These are phyloP conservation scores for Blastobotrys petasosporus DNA, from an alignment of 1,139 yeast species.

Conservation along the genomic window DNA sequence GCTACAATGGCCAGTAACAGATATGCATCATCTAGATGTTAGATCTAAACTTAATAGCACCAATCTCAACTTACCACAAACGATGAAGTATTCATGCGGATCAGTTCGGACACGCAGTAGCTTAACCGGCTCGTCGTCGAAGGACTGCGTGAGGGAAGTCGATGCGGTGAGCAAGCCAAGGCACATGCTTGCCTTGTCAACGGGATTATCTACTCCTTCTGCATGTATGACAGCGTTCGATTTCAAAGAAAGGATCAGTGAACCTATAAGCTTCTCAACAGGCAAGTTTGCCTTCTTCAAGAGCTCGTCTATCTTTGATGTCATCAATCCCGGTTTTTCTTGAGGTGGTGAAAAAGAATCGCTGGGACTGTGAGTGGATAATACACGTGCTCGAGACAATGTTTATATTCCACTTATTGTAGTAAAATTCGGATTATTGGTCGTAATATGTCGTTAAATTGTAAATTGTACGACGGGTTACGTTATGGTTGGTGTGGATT, in stretches of 20 bases:
- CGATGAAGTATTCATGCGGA: conserved; percentile 12
- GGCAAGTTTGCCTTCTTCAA: conserved; percentile 10
- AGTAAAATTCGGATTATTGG: too few species aligned
- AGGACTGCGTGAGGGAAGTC: conserved; percentile 8
- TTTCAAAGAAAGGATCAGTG: conserved; percentile 10
- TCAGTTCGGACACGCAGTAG: conserved; percentile 14
- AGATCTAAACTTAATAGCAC: too few species aligned
- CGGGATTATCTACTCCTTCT: conserved; percentile 8
- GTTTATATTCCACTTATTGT: too few species aligned
- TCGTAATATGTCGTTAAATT: too few species aligned
- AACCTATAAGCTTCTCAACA: conserved; percentile 9
- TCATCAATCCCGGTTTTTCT: background rate
- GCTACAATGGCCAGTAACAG: conserved; percentile 9
- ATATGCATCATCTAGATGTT: conserved; percentile 8
- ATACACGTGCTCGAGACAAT: too few species aligned
- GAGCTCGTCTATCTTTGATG: conserved; percentile 8
- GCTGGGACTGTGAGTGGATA: background rate
- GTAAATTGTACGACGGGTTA: too few species aligned
- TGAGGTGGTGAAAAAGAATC: background rate
- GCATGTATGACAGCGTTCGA: conserved; percentile 12
- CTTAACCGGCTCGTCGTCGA: conserved; percentile 8
- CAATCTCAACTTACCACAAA: conserved; percentile 8
- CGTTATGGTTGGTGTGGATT: too few species aligned
- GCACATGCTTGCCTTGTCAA: conserved; percentile 11
- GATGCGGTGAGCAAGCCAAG: conserved; percentile 11